These are phyloP conservation scores for Tetracladium marchalianum DNA, from an alignment of 495 filamentous ascomycete genomes.

Conservation along the genomic window DNA sequence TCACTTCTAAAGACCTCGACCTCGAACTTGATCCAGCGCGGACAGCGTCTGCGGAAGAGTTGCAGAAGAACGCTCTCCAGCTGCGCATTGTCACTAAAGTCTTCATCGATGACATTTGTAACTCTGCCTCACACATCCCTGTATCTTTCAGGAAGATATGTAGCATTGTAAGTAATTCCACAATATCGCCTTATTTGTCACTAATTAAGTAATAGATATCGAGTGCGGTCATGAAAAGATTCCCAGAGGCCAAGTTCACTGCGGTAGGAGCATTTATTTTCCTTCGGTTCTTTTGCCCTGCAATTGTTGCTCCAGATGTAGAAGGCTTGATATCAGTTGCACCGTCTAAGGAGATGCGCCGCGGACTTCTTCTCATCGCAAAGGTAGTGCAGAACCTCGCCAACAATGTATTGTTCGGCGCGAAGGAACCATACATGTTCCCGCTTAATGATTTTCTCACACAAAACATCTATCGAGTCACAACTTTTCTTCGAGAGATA, in stretches of 20 bases:
- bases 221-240: conserved; percentile 42
- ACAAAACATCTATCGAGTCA: conserved; percentile 52
- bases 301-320: conserved; percentile 56
- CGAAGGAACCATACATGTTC: conserved; percentile 60
- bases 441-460: conserved; percentile 55
- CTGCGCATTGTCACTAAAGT: conserved; percentile 51
- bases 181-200: not conserved
- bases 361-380: conserved; percentile 54
- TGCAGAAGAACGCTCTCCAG: conserved; percentile 49
- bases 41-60: conserved; percentile 43
- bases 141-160: conserved; percentile 54
- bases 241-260: conserved; percentile 60
- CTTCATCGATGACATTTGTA: conserved; percentile 57
- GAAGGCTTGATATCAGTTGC: conserved; percentile 47
- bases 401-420: conserved; percentile 61
- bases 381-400: conserved; percentile 61
- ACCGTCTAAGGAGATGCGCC: conserved; percentile 55
- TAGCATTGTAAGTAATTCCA: conserved; percentile 36
- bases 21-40: conserved; percentile 54
- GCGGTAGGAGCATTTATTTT: conserved; percentile 63
- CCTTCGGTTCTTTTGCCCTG: conserved; percentile 58
- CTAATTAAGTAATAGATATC: conserved; percentile 33
- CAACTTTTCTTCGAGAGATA: conserved; percentile 52
- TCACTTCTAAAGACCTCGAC: conserved; percentile 49
- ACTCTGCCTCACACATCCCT: conserved; percentile 47